phyloP scores from a whole-genome alignment of 495 filamentous ascomycete genomes.

The Aspergillus cavernicola region DNA sequence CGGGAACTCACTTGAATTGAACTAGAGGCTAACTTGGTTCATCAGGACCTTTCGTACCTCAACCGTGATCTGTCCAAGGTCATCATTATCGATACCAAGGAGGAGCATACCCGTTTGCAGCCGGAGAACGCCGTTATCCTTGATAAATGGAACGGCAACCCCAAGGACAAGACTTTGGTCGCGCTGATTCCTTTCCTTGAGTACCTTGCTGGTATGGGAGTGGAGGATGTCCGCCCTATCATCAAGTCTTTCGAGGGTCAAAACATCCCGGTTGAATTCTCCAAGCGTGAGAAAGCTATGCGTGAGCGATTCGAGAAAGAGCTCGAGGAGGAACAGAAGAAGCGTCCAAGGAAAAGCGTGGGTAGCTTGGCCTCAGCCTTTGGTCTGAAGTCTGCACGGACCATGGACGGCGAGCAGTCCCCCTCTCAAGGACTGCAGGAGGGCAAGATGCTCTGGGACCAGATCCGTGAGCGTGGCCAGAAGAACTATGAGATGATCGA shows the following conservation, averaged over 20 bases:
- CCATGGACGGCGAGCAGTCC: constrained; percentile 62
- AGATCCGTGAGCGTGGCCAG: constrained; percentile 85
- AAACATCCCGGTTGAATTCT: constrained; percentile 83
- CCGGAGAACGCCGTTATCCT: constrained; percentile 93
- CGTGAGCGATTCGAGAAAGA: constrained; percentile 76
- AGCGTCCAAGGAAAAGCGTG: constrained; percentile 52
- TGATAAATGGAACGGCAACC: constrained; percentile 80
- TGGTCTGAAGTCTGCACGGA: constrained; percentile 63
- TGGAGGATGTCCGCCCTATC: constrained; percentile 75
- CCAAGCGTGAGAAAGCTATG: constrained; percentile 78
- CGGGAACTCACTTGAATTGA: background rate
- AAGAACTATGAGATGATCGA: constrained; percentile 86
- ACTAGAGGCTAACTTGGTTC: background rate
- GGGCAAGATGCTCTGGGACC: constrained; percentile 93
- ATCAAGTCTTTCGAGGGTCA: constrained; percentile 84
- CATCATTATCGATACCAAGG: constrained; percentile 84
- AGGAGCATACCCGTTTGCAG: constrained; percentile 74
- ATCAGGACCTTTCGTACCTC: constrained; percentile 87
- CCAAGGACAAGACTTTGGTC: constrained; percentile 79
- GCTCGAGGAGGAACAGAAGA: constrained; percentile 65
- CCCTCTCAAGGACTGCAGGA: constrained; percentile 71
- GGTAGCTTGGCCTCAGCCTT: constrained; percentile 63
- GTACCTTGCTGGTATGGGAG: constrained; percentile 91
- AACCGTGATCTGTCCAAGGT: constrained; percentile 94
- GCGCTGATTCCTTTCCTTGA: constrained; percentile 92